A percentile compares a stretch with the other conserved stretches of the same genome.
phyloP scores from a whole-genome alignment of 2,329 filamentous ascomycete species.

The Fusarium nelsonii region DNA sequence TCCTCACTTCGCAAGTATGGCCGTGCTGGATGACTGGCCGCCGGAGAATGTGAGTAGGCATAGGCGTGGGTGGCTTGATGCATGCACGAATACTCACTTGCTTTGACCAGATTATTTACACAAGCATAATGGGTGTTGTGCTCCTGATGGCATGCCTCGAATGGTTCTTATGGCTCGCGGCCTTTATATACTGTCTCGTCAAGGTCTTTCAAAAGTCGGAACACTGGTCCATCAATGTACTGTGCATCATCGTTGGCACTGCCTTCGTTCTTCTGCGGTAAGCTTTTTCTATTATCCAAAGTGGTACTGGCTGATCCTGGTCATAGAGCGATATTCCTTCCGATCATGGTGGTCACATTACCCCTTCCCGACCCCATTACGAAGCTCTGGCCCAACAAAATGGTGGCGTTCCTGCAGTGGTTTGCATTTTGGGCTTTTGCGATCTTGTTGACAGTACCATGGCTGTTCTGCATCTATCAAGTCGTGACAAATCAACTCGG shows the following conservation, averaged over 20 bases:
- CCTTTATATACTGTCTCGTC: constrained; percentile 89
- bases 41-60: constrained; percentile 56
- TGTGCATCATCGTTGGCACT: constrained; percentile 81
- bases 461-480: constrained; percentile 93
- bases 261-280: constrained; percentile 83
- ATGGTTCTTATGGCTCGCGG: constrained; percentile 95
- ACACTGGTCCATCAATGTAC: constrained; percentile 82
- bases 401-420: constrained; percentile 85
- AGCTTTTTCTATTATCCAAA: constrained; percentile 32
- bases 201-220: constrained; percentile 93
- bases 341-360: constrained; percentile 93
- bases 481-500: constrained; percentile 89
- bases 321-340: constrained; percentile 82
- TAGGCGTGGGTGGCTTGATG: background rate
- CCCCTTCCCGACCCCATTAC: constrained; percentile 81
- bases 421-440: constrained; percentile 97
- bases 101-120: constrained; percentile 80
- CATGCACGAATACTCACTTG: background rate
- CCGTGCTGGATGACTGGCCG: constrained; percentile 63
- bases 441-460: constrained; percentile 85
- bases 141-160: constrained; percentile 89
- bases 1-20: constrained; percentile 53
- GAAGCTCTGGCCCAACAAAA: constrained; percentile 74
- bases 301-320: background rate
- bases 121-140: constrained; percentile 81